Evolutionary conservation across 202 grass and related monocot species (phyloP), one percentile per base, ranked within the genome.

Genomic region (Panicum virgatum): DNA sequence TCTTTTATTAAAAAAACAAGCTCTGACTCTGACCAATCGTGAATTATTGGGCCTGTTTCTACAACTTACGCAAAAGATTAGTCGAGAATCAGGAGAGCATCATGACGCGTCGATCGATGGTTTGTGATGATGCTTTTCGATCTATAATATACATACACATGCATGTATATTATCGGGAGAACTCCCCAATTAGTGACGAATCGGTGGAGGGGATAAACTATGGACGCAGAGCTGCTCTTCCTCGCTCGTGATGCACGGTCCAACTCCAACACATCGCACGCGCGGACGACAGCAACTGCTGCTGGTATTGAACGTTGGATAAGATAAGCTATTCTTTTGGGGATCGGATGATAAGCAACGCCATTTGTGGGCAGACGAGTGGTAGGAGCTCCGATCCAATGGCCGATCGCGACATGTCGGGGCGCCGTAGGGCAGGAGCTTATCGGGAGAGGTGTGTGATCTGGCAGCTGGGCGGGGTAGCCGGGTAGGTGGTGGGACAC

Each of bases 271-370:
- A 15, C 16, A 12, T 14, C 23, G 26, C 12, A 26, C 57, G 57
- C 54, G 53, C 11, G 1, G 2, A 37, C 45, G 2, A 37, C 36
- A 46, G 38, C 73, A 47, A 83, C 65, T 80, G 54, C n/a, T n/a
- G n/a, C 79, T 65, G 72, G 15, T 56, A 36, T 40, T 20, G 14
- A 77, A 82, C 78, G 66, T 25, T 76, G 26, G 76, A n/a, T n/a
- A n/a, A n/a, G 71, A 71, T 62, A 81, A 76, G 56, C 2, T 68
- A n/a, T 18, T 27, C n/a, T 52, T 75, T 25, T 4, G 12, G 47
- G 25, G 25, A n/a, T n/a, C n/a, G 20, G 30, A 42, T 80, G 68
- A 25, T 80, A 66, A 79, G 25, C 45, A 56, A 12, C 38, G 54
- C 57, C 73, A 79, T 73, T 50, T 66, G 59, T 66, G 37, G 20